Evolutionary conservation across 345 rosid species (phyloP).

Genomic region (Gossypium stocksii): DNA sequence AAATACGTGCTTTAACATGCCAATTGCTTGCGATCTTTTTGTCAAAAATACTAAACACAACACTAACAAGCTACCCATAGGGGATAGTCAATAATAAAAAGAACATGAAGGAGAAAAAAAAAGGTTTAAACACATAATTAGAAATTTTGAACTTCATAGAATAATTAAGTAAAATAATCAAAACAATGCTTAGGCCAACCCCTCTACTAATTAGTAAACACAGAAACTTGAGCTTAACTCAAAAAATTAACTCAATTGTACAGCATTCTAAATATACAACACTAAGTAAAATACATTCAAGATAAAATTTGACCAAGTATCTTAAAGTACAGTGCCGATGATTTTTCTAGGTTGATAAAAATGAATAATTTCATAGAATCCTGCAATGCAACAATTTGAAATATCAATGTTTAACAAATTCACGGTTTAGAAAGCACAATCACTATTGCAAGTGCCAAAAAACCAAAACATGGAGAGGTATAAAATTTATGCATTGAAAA

Average conservation of each 20-base stretch:
- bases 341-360: neutral
- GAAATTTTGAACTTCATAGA: neutral
- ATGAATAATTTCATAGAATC: neutral
- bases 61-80: neutral
- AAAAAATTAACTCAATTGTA: neutral
- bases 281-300: neutral
- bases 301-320: neutral
- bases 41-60: constrained; percentile 14
- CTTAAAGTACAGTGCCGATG: neutral
- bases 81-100: neutral
- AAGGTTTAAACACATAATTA: neutral
- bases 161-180: neutral
- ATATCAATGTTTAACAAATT: neutral
- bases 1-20: constrained; percentile 64
- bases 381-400: neutral
- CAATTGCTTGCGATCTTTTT: constrained; percentile 74
- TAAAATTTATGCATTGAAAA: neutral
- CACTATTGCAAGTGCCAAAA: neutral
- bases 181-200: neutral
- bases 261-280: neutral
- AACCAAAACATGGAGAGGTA: neutral
- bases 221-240: neutral
- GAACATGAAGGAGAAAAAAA: neutral
- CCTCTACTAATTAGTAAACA: neutral
- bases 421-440: neutral